Percentiles rank a stretch among this genome's conserved stretches.
phyloP scores from a whole-genome alignment of 2,329 filamentous ascomycete species.

The Ascochyta viciae-villosae region DNA sequence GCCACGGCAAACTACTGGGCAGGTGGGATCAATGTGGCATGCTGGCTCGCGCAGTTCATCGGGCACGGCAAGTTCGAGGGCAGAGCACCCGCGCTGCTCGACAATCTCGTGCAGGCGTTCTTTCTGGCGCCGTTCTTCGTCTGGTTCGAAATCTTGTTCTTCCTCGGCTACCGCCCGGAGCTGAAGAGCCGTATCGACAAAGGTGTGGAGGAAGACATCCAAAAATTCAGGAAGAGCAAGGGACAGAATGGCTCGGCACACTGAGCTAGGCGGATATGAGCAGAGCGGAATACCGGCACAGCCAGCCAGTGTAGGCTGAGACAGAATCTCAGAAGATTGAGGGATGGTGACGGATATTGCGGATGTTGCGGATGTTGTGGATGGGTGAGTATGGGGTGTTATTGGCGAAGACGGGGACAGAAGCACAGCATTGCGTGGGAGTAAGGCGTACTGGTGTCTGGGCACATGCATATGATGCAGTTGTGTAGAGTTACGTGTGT shows the following conservation, averaged over 20 bases:
- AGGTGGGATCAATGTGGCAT: constrained; percentile 71
- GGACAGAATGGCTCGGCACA: constrained; percentile 45
- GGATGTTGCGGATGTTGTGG: not conserved
- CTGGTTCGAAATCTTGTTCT: constrained; percentile 93
- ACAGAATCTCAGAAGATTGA: not conserved
- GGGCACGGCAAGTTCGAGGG: constrained; percentile 91
- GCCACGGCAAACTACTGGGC: constrained; percentile 69
- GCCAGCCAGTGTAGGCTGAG: not conserved
- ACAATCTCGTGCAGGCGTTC: constrained; percentile 90
- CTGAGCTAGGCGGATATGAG: not conserved
- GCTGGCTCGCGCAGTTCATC: constrained; percentile 89
- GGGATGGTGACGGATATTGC: not conserved
- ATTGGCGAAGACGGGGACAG: constrained; percentile 4
- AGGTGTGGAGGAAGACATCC: constrained; percentile 76
- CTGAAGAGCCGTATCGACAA: constrained; percentile 81
- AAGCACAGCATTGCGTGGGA: constrained; percentile 30
- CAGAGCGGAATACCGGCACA: constrained; percentile 13
- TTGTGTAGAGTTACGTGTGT: not conserved
- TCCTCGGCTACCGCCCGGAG: constrained; percentile 86
- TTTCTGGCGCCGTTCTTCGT: constrained; percentile 96
- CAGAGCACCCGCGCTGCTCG: constrained; percentile 84
- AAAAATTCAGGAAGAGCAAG: constrained; percentile 70
- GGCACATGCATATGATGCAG: constrained; percentile 3
- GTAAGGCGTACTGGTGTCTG: constrained; percentile 29
- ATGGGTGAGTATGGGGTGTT: not conserved